A percentile compares a stretch with the other conserved stretches of the same genome.
Conservation (phyloP, 495 filamentous ascomycete genomes). For the Xylaria venustula region DNA sequence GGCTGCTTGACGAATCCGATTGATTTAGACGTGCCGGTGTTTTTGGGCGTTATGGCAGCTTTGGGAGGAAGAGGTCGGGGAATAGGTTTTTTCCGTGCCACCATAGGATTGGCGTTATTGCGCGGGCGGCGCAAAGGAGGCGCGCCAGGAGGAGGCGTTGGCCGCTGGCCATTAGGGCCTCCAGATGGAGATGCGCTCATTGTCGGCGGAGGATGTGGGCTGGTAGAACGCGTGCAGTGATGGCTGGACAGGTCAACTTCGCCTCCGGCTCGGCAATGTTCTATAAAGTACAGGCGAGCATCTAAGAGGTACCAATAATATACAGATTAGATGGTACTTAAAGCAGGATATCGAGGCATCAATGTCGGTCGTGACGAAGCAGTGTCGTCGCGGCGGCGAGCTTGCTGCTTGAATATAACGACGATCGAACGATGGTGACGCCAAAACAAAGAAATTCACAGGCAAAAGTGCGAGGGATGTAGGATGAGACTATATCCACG, state of each 20-base stretch:
- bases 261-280: not conserved
- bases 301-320: not conserved
- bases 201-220: constrained; percentile 5
- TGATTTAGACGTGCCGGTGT: constrained; percentile 5
- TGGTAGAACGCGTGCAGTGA: not conserved
- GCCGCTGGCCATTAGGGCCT: constrained; percentile 40
- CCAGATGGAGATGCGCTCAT: constrained; percentile 62
- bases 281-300: constrained; percentile 6
- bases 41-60: constrained; percentile 11
- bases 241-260: not conserved
- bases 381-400: not conserved
- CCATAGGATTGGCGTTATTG: constrained; percentile 61
- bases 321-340: not conserved
- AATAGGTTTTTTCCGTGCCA: constrained; percentile 58
- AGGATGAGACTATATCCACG: not conserved
- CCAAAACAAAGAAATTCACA: not conserved
- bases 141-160: constrained; percentile 33
- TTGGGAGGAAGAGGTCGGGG: constrained; percentile 28
- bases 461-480: not conserved
- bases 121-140: constrained; percentile 46
- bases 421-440: not conserved
- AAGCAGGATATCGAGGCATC: not conserved
- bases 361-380: not conserved
- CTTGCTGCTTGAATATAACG: not conserved
- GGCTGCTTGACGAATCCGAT: constrained; percentile 1